Evolutionary conservation across 176 grass and related monocot genomes (phyloP), one percentile per base, ranked within the genome.

Genomic region (Poa pratensis): DNA sequence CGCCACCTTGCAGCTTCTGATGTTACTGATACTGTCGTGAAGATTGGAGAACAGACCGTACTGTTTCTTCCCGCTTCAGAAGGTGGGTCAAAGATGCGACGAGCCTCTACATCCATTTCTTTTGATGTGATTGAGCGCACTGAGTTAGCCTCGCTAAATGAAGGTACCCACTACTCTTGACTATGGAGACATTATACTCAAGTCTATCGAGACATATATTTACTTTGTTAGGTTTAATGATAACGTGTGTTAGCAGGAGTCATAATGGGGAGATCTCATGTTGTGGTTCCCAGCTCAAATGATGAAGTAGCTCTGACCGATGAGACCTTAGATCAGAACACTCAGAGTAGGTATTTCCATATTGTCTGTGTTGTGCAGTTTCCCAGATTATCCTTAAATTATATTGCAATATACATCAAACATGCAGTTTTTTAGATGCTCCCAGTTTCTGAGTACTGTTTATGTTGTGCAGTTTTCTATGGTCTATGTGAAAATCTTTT

Each of bases 71-170:
- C 90, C 55, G 79, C 88, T 75, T 94, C 82, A 72, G 93, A 89
- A 83, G 75, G 78, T 16, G 68, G 79, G 51, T 76, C 83, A 57
- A 75, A 45, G 46, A 64, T 87, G 40, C 75, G 9, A 85, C 86
- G 46, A 83, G 69, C 88, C 74, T 83, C 86, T 78, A 70, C 68
- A 59, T 78, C 86, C 26, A 79, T 94, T 80, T 88, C 81, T 87
- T 92, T 98, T 83, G 60, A 87, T 84, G 88, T 94, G 30, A 89
- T 92, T 78, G 86, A 95, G 72, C 89, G 89, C 46, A 96, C 96
- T 74, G 86, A 76, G 42, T 88, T 98, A 79, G 88, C 90, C 13
- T 92, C 81, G 37, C 76, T 98, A 80, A 85, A 92, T 90, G 96
- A 95, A 95, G 93, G 96, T 94, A 92, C 6, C 13, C 69, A 37